These are phyloP conservation scores for Neospermospora avenae DNA, from an alignment of 2,329 filamentous ascomycete species.

Conservation along the genomic window DNA sequence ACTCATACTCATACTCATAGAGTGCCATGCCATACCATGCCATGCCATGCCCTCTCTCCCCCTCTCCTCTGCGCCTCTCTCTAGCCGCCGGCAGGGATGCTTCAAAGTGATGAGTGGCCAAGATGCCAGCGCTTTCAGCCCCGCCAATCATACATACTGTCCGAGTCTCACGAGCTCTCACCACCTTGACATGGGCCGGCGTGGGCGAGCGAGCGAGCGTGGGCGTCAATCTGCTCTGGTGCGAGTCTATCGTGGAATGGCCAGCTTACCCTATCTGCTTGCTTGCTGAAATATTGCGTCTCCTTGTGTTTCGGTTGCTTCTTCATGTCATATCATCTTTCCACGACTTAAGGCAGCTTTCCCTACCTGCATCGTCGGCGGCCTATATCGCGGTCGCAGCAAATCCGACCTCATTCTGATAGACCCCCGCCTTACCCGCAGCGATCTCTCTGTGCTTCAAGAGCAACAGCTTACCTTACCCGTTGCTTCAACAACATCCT, in stretches of 20 bases:
- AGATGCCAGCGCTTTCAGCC: conserved; percentile 17
- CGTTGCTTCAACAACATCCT: conserved; percentile 24
- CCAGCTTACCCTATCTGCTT: conserved; percentile 9
- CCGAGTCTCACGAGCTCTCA: conserved; percentile 3
- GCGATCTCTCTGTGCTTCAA: conserved; percentile 29
- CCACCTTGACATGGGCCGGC: conserved; percentile 1
- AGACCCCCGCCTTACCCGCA: conserved; percentile 24
- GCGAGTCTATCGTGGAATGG: conserved; percentile 18
- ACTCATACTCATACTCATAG: no score
- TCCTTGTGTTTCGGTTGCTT: conserved; percentile 22
- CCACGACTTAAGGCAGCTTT: conserved; percentile 22
- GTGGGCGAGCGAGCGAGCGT: no score
- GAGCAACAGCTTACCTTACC: conserved; percentile 28
- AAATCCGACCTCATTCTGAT: conserved; percentile 14
- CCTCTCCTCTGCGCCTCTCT: no score
- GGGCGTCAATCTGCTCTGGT: conserved; percentile 9
- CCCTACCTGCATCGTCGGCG: conserved; percentile 13
- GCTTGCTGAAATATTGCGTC: conserved; percentile 12
- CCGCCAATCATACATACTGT: conserved; percentile 21
- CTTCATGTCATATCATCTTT: conserved; percentile 15
- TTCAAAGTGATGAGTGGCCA: conserved; percentile 10
- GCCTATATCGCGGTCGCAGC: conserved; percentile 28
- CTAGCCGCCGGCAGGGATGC: conserved; percentile 16
- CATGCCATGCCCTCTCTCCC: no score
- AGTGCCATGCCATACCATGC: not conserved